Percentiles rank a stretch among this genome's conserved stretches.
These are phyloP conservation scores for Trametes villosa DNA, from an alignment of 768 basidiomycete species.

Conservation along the genomic window DNA sequence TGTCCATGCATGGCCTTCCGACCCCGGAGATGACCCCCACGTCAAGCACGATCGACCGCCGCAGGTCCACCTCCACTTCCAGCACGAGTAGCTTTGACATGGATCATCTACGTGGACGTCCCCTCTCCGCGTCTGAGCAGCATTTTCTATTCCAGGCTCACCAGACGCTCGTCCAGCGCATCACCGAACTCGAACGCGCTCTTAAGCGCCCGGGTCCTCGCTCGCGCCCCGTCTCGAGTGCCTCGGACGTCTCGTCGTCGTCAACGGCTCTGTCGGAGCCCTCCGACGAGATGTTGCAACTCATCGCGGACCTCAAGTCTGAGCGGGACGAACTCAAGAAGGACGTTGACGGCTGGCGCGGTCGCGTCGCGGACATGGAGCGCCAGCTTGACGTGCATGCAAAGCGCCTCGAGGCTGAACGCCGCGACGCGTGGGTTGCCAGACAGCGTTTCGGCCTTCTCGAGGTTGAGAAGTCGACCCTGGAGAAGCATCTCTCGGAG, in stretches of 20 bases:
- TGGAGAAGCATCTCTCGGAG: conserved; percentile 53
- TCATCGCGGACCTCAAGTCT: conserved; percentile 78
- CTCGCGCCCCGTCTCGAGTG: conserved; percentile 46
- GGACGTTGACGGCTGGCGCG: conserved; percentile 88
- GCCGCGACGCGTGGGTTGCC: conserved; percentile 84
- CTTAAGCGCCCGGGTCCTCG: conserved; percentile 49
- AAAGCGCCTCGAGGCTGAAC: conserved; percentile 74
- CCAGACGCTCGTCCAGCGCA: conserved; percentile 79
- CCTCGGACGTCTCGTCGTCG: conserved; percentile 53
- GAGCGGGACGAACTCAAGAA: conserved; percentile 89
- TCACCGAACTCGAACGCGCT: conserved; percentile 74
- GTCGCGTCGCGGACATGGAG: conserved; percentile 76
- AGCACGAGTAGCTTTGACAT: conserved; percentile 17
- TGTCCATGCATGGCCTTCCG: conserved; percentile 54
- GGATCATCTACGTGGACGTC: conserved; percentile 25
- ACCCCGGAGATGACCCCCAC: conserved; percentile 78
- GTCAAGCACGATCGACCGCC: conserved; percentile 36
- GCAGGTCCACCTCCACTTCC: conserved; percentile 22
- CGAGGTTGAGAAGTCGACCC: conserved; percentile 65
- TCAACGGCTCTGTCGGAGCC: conserved; percentile 44
- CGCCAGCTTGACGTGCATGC: conserved; percentile 67
- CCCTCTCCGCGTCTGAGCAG: conserved; percentile 75
- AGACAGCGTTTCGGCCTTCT: conserved; percentile 68
- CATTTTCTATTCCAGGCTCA: conserved; percentile 88
- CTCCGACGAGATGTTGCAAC: conserved; percentile 76